A percentile compares a stretch with the other conserved stretches of the same genome.
These are phyloP conservation scores for Lantana camara DNA, from an alignment of 257 asterid species.

Conservation along the genomic window DNA sequence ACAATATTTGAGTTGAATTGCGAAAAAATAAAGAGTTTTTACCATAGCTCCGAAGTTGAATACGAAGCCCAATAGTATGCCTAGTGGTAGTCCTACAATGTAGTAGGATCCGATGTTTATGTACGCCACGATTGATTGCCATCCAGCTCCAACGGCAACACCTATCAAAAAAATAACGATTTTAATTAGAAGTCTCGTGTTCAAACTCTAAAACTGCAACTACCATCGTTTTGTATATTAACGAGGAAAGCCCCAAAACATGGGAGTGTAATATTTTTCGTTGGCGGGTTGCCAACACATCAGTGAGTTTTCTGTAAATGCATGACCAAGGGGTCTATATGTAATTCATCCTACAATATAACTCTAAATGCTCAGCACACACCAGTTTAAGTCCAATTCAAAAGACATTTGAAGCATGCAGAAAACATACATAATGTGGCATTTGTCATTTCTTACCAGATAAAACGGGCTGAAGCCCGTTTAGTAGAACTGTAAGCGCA, in stretches of 20 bases:
- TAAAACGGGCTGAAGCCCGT: slow-evolving; percentile 86
- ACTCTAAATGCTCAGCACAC: too few relatives aligned
- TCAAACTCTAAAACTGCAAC: too few relatives aligned
- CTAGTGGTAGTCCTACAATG: slow-evolving; percentile 76
- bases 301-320: too few relatives aligned
- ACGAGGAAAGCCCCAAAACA: too few relatives aligned
- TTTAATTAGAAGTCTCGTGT: not conserved
- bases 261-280: too few relatives aligned
- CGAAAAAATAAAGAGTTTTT: not conserved
- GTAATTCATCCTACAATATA: too few relatives aligned
- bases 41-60: slow-evolving; percentile 60
- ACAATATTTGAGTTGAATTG: not conserved
- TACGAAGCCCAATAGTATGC: slow-evolving; percentile 66
- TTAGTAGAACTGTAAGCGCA: slow-evolving; percentile 58
- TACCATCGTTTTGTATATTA: too few relatives aligned
- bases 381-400: too few relatives aligned
- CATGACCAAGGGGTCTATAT: too few relatives aligned
- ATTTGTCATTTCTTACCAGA: slow-evolving; percentile 48
- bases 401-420: not conserved
- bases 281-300: too few relatives aligned
- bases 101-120: slow-evolving; percentile 74
- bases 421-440: not conserved
- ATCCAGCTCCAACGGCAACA: slow-evolving; percentile 96
- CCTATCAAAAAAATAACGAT: slow-evolving; percentile 35
- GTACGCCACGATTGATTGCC: slow-evolving; percentile 81